phyloP scores from a whole-genome alignment of 495 filamentous ascomycete genomes.

The Aspergillus leporis region DNA sequence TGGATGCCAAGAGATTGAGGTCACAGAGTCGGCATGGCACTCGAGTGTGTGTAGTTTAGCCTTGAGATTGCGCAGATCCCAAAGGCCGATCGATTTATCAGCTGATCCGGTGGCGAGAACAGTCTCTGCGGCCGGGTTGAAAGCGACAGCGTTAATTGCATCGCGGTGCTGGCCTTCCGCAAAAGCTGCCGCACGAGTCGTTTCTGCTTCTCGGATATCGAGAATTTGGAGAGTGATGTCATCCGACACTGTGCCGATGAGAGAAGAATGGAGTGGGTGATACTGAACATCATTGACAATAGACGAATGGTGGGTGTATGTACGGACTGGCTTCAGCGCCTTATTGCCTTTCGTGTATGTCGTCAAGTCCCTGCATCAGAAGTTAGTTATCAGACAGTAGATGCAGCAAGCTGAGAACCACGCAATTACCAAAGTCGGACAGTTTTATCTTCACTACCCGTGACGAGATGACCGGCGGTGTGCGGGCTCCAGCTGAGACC shows the following conservation, averaged over 20 bases:
- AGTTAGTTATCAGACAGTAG: constrained; percentile 19
- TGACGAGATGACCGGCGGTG: constrained; percentile 75
- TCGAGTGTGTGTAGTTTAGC: constrained; percentile 82
- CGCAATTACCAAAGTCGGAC: constrained; percentile 81
- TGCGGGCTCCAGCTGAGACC: constrained; percentile 92
- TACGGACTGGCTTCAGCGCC: constrained; percentile 64
- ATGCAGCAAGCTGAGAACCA: background rate
- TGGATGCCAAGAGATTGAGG: constrained; percentile 91
- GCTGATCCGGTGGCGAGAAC: constrained; percentile 89
- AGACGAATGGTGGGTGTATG: constrained; percentile 84
- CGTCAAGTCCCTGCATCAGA: constrained; percentile 68
- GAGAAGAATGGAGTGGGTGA: constrained; percentile 75
- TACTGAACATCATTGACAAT: constrained; percentile 97
- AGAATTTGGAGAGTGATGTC: constrained; percentile 91
- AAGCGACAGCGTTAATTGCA: constrained; percentile 91
- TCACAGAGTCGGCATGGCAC: constrained; percentile 84
- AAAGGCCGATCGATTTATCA: constrained; percentile 91
- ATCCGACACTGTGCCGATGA: constrained; percentile 93
- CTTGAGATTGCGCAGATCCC: constrained; percentile 89
- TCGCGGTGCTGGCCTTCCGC: constrained; percentile 76
- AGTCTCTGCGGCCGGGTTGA: constrained; percentile 85
- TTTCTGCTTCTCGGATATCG: constrained; percentile 71
- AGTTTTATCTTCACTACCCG: constrained; percentile 87
- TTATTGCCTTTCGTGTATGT: constrained; percentile 68
- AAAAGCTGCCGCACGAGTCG: constrained; percentile 59